These are phyloP conservation scores for Xylaria nigripes DNA, from an alignment of 495 filamentous ascomycete species.

Conservation along the genomic window DNA sequence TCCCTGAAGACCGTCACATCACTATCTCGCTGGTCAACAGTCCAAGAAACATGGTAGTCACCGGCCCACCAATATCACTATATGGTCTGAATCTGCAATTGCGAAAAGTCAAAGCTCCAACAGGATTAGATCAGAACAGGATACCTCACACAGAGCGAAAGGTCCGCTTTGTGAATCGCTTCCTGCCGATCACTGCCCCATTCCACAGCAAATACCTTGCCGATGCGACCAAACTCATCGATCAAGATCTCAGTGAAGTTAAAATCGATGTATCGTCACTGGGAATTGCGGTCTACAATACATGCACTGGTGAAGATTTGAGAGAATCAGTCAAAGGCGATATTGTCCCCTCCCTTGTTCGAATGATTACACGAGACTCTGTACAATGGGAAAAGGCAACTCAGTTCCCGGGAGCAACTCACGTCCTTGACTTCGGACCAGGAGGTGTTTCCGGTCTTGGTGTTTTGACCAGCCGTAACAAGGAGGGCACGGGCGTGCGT, in stretches of 20 bases:
- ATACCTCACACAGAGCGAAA: slow-evolving; percentile 94
- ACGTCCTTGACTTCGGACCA: slow-evolving; percentile 92
- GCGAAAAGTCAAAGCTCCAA: slow-evolving; percentile 93
- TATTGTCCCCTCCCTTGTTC: slow-evolving; percentile 73
- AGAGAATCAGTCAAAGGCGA: slow-evolving; percentile 50
- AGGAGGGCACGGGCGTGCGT: slow-evolving; percentile 93
- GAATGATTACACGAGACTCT: slow-evolving; percentile 85
- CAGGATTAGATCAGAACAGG: slow-evolving; percentile 89
- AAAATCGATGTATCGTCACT: slow-evolving; percentile 59
- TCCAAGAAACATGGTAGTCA: slow-evolving; percentile 92
- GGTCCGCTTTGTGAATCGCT: slow-evolving; percentile 91
- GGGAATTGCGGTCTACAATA: slow-evolving; percentile 78
- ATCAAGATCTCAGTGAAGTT: slow-evolving; percentile 79
- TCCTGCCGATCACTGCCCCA: slow-evolving; percentile 92
- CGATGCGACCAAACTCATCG: slow-evolving; percentile 67
- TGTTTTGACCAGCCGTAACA: slow-evolving; percentile 95
- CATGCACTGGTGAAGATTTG: slow-evolving; percentile 75
- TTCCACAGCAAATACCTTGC: slow-evolving; percentile 94
- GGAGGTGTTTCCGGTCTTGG: slow-evolving; percentile 94
- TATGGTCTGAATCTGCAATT: slow-evolving; percentile 92
- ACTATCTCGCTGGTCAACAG: slow-evolving; percentile 94
- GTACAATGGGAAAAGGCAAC: slow-evolving; percentile 96
- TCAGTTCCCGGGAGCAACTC: slow-evolving; percentile 77
- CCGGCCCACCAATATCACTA: slow-evolving; percentile 88
- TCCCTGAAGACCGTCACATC: slow-evolving; percentile 87